These are phyloP conservation scores for Brassica nigra DNA, from an alignment of 345 rosid genomes.

Conservation along the genomic window DNA sequence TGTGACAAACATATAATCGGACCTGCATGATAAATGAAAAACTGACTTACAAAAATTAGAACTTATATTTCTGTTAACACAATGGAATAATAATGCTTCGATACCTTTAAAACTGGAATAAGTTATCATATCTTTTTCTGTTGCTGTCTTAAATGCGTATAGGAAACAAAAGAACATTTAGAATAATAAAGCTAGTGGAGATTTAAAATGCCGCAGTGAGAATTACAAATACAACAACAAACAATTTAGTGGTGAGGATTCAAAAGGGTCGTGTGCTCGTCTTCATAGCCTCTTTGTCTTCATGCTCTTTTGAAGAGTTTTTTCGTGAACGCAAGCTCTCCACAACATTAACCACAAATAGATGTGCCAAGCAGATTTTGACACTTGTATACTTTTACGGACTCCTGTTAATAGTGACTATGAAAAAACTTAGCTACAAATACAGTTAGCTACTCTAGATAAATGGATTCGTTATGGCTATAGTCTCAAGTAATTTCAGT, in stretches of 20 bases:
- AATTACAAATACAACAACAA: conserved; percentile 6
- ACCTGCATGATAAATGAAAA: too few species aligned
- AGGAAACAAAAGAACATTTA: neutral
- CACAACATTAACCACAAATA: conserved; percentile 7
- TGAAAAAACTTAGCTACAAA: neutral
- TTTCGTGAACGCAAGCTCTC: conserved; percentile 30
- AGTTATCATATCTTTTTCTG: neutral
- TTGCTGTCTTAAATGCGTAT: neutral
- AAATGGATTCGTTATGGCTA: neutral
- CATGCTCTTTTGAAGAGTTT: conserved; percentile 29
- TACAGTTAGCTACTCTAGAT: neutral
- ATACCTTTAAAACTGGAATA: too few species aligned
- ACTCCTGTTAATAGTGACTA: neutral
- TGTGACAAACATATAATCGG: too few species aligned
- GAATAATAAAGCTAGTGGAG: neutral
- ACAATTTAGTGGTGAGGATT: conserved; percentile 11
- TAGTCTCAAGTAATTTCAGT: neutral
- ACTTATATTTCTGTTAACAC: too few species aligned
- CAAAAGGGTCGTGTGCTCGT: neutral
- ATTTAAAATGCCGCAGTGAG: neutral
- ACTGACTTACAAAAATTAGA: too few species aligned
- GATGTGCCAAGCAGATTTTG: neutral
- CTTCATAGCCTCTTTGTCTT: conserved; percentile 7
- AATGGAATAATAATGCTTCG: too few species aligned
- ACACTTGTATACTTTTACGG: neutral